Evolutionary conservation across 108 stramenopile genomes (phyloP).

Genomic region (Skeletonema grethae): DNA sequence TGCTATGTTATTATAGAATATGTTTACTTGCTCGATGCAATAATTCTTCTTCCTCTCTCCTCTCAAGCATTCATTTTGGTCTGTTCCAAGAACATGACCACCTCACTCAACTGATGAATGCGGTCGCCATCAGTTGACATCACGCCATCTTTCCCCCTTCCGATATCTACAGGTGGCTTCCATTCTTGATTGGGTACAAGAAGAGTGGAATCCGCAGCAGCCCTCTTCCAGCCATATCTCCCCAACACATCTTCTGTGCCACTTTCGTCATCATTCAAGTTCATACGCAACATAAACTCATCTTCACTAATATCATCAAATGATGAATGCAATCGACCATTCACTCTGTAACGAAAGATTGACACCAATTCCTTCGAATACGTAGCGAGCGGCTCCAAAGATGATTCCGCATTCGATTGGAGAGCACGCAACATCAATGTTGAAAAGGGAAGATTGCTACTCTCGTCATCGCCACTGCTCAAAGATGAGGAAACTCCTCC

Average conservation of each 20-base stretch:
- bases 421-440: slow-evolving; percentile 35
- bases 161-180: neutral
- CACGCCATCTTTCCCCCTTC: slow-evolving; percentile 9
- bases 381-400: slow-evolving; percentile 41
- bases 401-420: slow-evolving; percentile 19
- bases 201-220: slow-evolving; percentile 14
- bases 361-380: slow-evolving; percentile 34
- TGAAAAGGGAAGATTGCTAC: slow-evolving; percentile 33
- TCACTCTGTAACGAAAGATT: slow-evolving; percentile 33
- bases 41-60: neutral
- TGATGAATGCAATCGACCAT: slow-evolving; percentile 33
- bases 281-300: slow-evolving; percentile 37
- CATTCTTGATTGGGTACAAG: slow-evolving; percentile 36
- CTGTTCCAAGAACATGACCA: slow-evolving; percentile 56
- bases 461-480: neutral
- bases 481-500: slow-evolving; percentile 28
- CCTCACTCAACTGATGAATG: slow-evolving; percentile 34
- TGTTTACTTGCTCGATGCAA: neutral
- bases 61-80: slow-evolving; percentile 45
- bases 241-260: slow-evolving; percentile 8
- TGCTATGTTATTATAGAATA: neutral
- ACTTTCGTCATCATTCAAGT: neutral
- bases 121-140: slow-evolving; percentile 15
- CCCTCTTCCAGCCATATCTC: slow-evolving; percentile 36
- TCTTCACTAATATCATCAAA: slow-evolving; percentile 35